Conservation (phyloP, 1,284 basidiomycete species). For the Paramarasmius palmivorus region DNA sequence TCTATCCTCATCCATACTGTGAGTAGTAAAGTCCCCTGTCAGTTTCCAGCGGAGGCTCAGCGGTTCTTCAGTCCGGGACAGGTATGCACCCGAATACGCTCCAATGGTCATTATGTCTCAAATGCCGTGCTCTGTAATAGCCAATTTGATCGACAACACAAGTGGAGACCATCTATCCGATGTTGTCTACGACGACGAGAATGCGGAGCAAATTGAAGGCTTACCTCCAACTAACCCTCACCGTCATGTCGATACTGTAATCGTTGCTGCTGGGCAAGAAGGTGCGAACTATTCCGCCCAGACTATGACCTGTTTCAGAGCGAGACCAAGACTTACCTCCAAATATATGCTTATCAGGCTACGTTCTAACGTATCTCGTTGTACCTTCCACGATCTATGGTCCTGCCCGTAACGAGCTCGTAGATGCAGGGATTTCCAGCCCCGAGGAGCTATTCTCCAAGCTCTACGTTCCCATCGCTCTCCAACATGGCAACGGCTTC, state of each 20-base stretch:
- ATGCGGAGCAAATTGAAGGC: conserved; percentile 33
- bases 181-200: conserved; percentile 35
- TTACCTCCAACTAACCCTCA: conserved; percentile 33
- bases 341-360: too few relatives aligned
- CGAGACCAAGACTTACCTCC: not conserved
- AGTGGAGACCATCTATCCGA: conserved; percentile 29
- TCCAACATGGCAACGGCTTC: not conserved
- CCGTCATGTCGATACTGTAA: conserved; percentile 28
- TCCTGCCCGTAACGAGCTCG: not conserved
- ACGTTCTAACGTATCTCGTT: not conserved
- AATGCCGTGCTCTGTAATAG: not conserved
- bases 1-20: conserved; percentile 32
- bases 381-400: not conserved
- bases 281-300: conserved; percentile 21
- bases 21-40: conserved; percentile 1
- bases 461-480: not conserved
- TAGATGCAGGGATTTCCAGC: not conserved
- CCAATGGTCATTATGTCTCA: not conserved
- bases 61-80: conserved; percentile 33
- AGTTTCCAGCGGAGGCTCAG: not conserved
- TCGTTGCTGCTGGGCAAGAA: conserved; percentile 31
- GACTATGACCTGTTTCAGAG: too few relatives aligned
- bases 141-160: not conserved
- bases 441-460: not conserved
- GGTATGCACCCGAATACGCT: conserved; percentile 5